phyloP scores from a whole-genome alignment of 148 eudicot species.

The Rhododendron ferrugineum region DNA sequence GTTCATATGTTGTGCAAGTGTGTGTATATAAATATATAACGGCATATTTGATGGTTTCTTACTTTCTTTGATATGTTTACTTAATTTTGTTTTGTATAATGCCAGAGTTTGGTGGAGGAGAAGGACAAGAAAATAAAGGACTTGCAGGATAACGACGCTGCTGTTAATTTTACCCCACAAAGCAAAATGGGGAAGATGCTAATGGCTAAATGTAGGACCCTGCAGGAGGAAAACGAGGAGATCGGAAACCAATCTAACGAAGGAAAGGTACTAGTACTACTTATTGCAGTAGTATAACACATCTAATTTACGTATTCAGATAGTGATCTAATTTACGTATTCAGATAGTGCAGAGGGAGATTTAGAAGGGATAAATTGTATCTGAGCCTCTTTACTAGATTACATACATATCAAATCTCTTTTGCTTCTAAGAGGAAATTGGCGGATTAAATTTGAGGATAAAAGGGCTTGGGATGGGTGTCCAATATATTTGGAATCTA shows the following conservation, averaged over 20 bases:
- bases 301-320: neutral
- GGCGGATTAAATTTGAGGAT: neutral
- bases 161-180: constrained; percentile 74
- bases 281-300: neutral
- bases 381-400: neutral
- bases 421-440: neutral
- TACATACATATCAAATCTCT: neutral
- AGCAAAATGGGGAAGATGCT: constrained; percentile 97
- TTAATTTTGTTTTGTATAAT: constrained; percentile 2
- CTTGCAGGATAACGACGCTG: constrained; percentile 77
- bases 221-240: constrained; percentile 98
- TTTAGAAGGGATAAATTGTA: neutral
- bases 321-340: no score
- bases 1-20: neutral
- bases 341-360: neutral
- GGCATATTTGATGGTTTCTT: neutral
- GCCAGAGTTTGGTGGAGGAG: constrained; percentile 91
- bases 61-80: neutral
- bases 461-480: neutral
- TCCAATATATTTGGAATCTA: neutral
- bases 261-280: constrained; percentile 84
- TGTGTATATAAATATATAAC: no score
- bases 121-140: constrained; percentile 95
- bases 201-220: constrained; percentile 89
- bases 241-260: constrained; percentile 96